phyloP scores from a whole-genome alignment of 2,329 filamentous ascomycete species.

The Phyllosticta capitalensis region DNA sequence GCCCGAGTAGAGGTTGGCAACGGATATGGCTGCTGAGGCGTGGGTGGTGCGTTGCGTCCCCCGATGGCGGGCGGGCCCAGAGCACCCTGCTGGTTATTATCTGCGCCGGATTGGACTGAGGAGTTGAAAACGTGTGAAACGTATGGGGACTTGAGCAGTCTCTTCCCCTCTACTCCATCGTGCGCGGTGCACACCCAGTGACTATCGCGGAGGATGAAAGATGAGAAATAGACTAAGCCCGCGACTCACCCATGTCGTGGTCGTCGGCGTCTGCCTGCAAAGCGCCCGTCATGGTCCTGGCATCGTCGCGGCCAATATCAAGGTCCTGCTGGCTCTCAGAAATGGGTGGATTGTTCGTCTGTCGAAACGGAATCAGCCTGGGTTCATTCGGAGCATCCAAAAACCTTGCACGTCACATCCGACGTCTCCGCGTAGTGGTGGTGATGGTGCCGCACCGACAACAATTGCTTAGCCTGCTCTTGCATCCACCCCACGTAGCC shows the following conservation, averaged over 20 bases:
- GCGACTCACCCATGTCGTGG: slow-evolving; percentile 10
- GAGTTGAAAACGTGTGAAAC: background rate
- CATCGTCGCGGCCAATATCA: slow-evolving; percentile 7
- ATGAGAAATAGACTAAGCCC: background rate
- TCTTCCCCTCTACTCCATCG: background rate
- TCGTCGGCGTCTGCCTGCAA: slow-evolving; percentile 6
- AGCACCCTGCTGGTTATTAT: slow-evolving; percentile 7
- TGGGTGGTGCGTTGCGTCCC: background rate
- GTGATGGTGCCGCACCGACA: slow-evolving; percentile 1
- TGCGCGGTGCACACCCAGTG: background rate
- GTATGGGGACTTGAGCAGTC: background rate
- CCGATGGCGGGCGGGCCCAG: background rate
- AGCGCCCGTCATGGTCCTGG: slow-evolving; percentile 8
- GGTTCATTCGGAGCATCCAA: slow-evolving; percentile 2
- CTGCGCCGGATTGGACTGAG: background rate
- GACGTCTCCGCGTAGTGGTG: background rate
- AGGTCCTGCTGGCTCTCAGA: slow-evolving; percentile 7
- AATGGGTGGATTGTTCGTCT: slow-evolving; percentile 4
- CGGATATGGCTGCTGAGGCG: slow-evolving; percentile 1
- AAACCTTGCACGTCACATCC: slow-evolving; percentile 8
- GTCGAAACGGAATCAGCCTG: background rate
- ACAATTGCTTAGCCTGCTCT: background rate
- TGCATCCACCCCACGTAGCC: slow-evolving; percentile 1
- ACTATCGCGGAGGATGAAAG: background rate
- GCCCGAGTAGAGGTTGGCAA: background rate